Evolutionary conservation across 495 filamentous ascomycete genomes (phyloP).

Genomic region (Daldinia bambusicola): DNA sequence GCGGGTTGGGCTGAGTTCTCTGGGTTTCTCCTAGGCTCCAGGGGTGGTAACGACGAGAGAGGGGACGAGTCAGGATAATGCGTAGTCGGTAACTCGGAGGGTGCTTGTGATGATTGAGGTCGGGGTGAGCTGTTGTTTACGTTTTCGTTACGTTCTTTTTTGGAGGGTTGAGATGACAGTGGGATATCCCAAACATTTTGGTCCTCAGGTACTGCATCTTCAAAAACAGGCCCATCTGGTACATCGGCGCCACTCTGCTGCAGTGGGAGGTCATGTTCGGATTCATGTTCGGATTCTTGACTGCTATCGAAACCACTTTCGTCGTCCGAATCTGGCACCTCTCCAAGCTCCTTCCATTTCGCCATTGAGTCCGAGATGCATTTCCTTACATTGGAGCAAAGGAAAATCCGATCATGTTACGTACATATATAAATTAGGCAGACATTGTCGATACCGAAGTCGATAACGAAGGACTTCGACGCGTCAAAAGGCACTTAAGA

Average conservation of each 20-base stretch:
- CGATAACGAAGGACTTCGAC: conserved; percentile 11
- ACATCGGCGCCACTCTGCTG: conserved; percentile 4
- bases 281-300: conserved; percentile 47
- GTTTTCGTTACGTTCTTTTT: conserved; percentile 12
- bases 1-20: not conserved
- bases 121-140: conserved; percentile 10
- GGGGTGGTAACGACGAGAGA: conserved; percentile 30
- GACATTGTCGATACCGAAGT: not conserved
- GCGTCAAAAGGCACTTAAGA: conserved; percentile 41
- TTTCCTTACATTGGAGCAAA: conserved; percentile 29
- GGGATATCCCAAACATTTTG: conserved; percentile 45
- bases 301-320: conserved; percentile 57
- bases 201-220: not conserved
- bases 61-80: conserved; percentile 22
- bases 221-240: conserved; percentile 1
- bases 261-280: conserved; percentile 33
- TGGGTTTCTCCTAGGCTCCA: conserved; percentile 11
- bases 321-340: conserved; percentile 68
- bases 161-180: conserved; percentile 34
- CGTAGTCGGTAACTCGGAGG: conserved; percentile 13
- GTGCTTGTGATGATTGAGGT: conserved; percentile 9
- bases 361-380: conserved; percentile 55
- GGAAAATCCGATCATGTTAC: conserved; percentile 39
- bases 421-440: conserved; percentile 22
- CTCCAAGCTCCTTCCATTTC: conserved; percentile 67